Evolutionary conservation across 2,329 filamentous ascomycete species (phyloP), one percentile per base, ranked within the genome.

Genomic region (Aspergillus intermedius): DNA sequence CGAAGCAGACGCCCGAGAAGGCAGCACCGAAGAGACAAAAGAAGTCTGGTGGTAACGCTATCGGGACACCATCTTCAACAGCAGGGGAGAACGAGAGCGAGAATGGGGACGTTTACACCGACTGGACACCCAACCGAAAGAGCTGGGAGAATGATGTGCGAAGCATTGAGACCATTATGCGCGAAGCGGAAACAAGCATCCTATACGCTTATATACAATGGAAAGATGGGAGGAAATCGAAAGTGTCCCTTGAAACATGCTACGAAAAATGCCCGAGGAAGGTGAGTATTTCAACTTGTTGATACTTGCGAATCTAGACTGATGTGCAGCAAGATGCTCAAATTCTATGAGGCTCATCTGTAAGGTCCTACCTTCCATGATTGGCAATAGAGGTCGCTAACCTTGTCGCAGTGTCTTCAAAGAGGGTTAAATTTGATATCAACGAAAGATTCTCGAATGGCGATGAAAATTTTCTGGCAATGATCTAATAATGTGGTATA

Each of bases 321-420:
- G 45, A 63, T 49, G 12, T 40, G 7, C 12, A 41, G 13, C 8
- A 46, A 74, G 65, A 75, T 77, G 73, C 67, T 76, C 9, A 60
- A 68, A 49, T 77, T 76, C 47, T 77, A 76, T 50, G 74, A 77
- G 57, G 58, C 63, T 35, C 73, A 77, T 57, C 60, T 77, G 70
- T 74, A 64, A 65, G 70, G 60, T 28, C 37, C 17, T 12, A 21
- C 23, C 22, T 42, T 35, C 4, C 13, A 42, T 22, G 10, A 3
- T 10, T n/a, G 3, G 17, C 2, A 22, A 25, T 12, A 17, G 13
- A 21, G 15, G 13, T n/a, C 17, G 35, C 56, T 61, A 53, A 63
- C 43, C 4, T 48, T 46, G 46, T 46, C 49, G 5, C 35, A 67
- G 68, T 44, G 65, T 69, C 32, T 70, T 70, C 49, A 69, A 66